These are phyloP conservation scores for Epichloe elymi DNA, from an alignment of 2,329 filamentous ascomycete species.

Conservation along the genomic window DNA sequence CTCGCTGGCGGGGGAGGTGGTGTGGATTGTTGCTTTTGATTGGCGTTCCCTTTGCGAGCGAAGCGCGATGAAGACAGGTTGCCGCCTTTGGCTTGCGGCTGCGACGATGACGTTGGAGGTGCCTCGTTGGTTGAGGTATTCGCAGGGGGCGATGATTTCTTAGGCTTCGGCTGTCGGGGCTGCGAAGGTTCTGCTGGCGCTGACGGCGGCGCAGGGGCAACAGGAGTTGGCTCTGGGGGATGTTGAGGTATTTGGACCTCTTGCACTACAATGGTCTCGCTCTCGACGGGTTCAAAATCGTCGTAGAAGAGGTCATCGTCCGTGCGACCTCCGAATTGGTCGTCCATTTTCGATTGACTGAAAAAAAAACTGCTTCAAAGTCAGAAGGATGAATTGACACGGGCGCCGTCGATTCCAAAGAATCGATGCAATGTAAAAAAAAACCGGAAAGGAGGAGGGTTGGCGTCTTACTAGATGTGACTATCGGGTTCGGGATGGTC, in stretches of 20 bases:
- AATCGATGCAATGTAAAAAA: background rate
- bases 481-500: background rate
- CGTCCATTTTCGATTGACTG: constrained; percentile 31
- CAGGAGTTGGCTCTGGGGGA: constrained; percentile 9
- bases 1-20: constrained; percentile 5
- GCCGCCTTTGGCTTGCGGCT: constrained; percentile 2
- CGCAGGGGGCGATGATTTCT: constrained; percentile 1
- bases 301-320: constrained; percentile 51
- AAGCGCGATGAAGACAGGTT: constrained; percentile 8
- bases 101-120: constrained; percentile 7
- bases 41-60: constrained; percentile 8
- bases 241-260: constrained; percentile 7
- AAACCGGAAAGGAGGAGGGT: no score
- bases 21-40: constrained; percentile 4
- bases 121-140: background rate
- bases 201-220: constrained; percentile 2
- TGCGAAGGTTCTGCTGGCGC: constrained; percentile 7
- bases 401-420: background rate
- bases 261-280: constrained; percentile 17
- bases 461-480: background rate
- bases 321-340: constrained; percentile 47
- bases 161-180: constrained; percentile 2
- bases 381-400: background rate
- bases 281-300: constrained; percentile 44
- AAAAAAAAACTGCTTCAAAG: background rate